phyloP scores from a whole-genome alignment of 2,329 filamentous ascomycete genomes.

The Trematosphaeria pertusa region DNA sequence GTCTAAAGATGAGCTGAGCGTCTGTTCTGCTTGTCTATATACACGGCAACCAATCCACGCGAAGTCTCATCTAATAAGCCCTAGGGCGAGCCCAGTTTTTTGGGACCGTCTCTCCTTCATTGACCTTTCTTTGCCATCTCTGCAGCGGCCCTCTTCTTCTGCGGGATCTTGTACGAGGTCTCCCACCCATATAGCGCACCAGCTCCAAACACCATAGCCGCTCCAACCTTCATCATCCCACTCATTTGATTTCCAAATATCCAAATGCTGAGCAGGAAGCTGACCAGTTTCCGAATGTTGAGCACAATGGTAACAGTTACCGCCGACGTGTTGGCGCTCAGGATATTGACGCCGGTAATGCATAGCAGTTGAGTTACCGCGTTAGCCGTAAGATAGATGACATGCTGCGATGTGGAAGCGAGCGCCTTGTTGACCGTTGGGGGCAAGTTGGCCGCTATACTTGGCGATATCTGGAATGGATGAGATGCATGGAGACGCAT shows the following conservation, averaged over 20 bases:
- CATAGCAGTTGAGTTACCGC: conserved; percentile 92
- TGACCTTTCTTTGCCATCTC: conserved; percentile 33
- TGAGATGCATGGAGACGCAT: conserved; percentile 67
- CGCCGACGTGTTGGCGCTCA: conserved; percentile 86
- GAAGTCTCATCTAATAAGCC: no score
- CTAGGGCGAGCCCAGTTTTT: no score
- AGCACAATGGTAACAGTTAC: conserved; percentile 96
- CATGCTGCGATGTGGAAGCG: conserved; percentile 65
- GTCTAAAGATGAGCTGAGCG: no score
- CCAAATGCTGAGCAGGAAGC: conserved; percentile 88
- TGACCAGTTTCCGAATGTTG: conserved; percentile 93
- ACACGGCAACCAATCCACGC: background rate
- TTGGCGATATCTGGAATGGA: conserved; percentile 57
- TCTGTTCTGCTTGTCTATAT: background rate
- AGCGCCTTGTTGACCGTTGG: conserved; percentile 36
- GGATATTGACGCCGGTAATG: conserved; percentile 93
- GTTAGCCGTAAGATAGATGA: conserved; percentile 75
- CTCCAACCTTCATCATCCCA: conserved; percentile 78
- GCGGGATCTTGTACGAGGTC: conserved; percentile 55
- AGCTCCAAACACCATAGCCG: conserved; percentile 84
- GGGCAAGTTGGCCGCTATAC: conserved; percentile 37
- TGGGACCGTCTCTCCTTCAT: no score
- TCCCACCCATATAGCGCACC: conserved; percentile 92
- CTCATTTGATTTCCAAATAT: conserved; percentile 88
- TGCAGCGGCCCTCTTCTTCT: conserved; percentile 41